Evolutionary conservation across 345 rosid genomes (phyloP).

Genomic region (rapeseed (Brassica napus)): Da-Ae NC_063446.1:6268501-6269000

Average conservation of each 20-base stretch:
- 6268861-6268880: constrained; percentile 94
- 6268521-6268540: constrained; percentile 92
- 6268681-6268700: constrained; percentile 96
- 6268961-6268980: constrained; percentile 95
- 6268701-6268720: constrained; percentile 97
- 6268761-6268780: constrained; percentile 99
- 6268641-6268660: constrained; percentile 98
- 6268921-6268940: constrained; percentile 97
- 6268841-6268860: constrained; percentile 52
- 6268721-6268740: constrained; percentile 98
- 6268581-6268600: not conserved
- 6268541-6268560: not conserved
- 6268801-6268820: not conserved
- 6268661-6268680: constrained; percentile 89
- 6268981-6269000: constrained; percentile 96
- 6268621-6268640: constrained; percentile 54
- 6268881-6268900: constrained; percentile 97
- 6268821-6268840: not conserved
- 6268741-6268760: constrained; percentile 95
- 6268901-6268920: constrained; percentile 98
- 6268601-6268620: constrained; percentile 27
- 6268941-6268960: constrained; percentile 84
- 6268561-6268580: not conserved
- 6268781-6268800: constrained; percentile 51
- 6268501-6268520: constrained; percentile 97